Base-by-base conservation (phyloP, 768 basidiomycete genomes). In the Lentinus tigrinus region DNA sequence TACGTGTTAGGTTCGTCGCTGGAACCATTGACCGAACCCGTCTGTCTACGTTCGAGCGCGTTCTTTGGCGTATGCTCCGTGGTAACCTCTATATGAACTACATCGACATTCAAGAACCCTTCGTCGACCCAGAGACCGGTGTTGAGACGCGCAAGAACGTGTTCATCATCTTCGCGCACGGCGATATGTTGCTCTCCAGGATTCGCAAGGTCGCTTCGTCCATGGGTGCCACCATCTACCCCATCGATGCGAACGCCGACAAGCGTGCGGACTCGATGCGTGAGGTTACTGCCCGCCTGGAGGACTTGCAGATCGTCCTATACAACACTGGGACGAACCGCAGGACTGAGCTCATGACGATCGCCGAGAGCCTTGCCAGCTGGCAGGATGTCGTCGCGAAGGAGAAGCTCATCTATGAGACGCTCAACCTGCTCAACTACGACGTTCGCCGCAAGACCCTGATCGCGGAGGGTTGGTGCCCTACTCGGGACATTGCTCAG, bases 51-150 rank as follows among this genome's bases (percentile, higher is more conserved):
- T 98, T 99, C 53, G 97, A 99, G 74, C 89, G 97, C 17, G 92
- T 99, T 19, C 84, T 98, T 48, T 99, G 97, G 97, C 92, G 97
- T 65, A 93, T 98, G 34, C 82, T 98, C 19, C 88, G 97, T 58
- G 97, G 97, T 49, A 98, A 99, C 71, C 79, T 99, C 21, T 99
- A 96, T 78, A 98, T 99, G 96, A 99, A 98, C 75, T 89, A 94
- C 73, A 92, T 88, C 53, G 95, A 98, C 73, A 98, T 99, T 65
- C 81, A 83, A 38, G 93, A 96, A 64, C 90, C 93, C 6, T 97
- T 98, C 67, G 80, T 93, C 56, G 93, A 98, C 69, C 90, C 95
- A 14, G 81, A 79, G 21, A 91, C 91, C 0, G 89, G 88, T 36
- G 77, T 75, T 19, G 91, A 95, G 76, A 91, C 90, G 21, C 85